Base-by-base conservation (phyloP, 2,329 filamentous ascomycete genomes). In the Colletotrichum liriopes region DNA sequence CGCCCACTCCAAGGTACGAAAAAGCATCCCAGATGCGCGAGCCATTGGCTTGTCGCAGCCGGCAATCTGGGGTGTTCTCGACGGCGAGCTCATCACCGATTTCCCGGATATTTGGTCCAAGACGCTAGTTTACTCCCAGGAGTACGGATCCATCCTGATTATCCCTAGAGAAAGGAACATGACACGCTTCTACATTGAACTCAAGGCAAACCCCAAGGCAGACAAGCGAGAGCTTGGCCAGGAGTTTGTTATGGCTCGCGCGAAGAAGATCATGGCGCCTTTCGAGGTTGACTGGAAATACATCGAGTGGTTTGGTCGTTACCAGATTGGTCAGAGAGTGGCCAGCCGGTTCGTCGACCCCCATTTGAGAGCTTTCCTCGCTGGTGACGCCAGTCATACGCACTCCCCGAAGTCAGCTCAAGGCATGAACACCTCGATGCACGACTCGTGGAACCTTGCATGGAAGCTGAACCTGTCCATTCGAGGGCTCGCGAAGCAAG, bases 81-180 rank as follows among this genome's bases (percentile, higher is more conserved):
- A 94, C 78, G 92, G 92, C 75, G 89, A 90, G 78, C 82, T 94
- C 12, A 89, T 92, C 54, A 94, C 92, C 9, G 87, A 93, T 78
- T 94, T 94, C 75, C 92, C 92, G 1, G 92, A 94, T 76, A 88
- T 94, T 60, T 94, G 92, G 91, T 92, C 90, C 79, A 94, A 94
- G 82, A 91, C 91, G 0, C 87, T 93, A 0, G 86, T 93, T 9
- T 91, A 92, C 74, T 92, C 90, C 2, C 89, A 93, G 73, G 86
- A 89, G 71, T 86, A 90, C 55, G 92, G 92, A 3, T 93, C 92
- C 0, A 90, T 94, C 56, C 85, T 94, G n/a, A 92, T 93, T 79
- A 92, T 94, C 65, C 93, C 93, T 5, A 88, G 92, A 49, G 92
- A 94, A 79, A 86, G 91, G 52, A 92, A 93, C 77, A 90, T 94